A percentile compares a stretch with the other conserved stretches of the same genome.
Evolutionary conservation across 1,284 basidiomycete genomes (phyloP).

Genomic region (Tausonia pullulans): DNA sequence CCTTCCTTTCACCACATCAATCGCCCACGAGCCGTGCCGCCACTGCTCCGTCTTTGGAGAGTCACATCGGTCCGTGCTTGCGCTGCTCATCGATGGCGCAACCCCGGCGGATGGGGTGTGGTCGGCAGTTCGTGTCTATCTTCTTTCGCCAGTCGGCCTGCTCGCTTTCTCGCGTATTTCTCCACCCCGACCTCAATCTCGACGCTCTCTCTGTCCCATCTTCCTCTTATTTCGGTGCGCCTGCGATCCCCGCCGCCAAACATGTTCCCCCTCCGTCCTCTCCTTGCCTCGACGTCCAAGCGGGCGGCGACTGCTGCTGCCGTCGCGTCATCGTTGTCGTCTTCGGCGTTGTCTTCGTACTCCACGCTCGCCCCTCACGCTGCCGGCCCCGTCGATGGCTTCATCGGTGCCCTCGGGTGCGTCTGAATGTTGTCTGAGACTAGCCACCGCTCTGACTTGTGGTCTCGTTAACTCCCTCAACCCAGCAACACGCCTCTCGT

Average conservation of each 20-base stretch:
- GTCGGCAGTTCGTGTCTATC: neutral
- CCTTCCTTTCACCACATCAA: too few species aligned
- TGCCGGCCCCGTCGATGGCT: slow-evolving; percentile 9
- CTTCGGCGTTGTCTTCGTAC: neutral
- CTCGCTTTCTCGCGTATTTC: neutral
- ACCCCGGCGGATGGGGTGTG: too few species aligned
- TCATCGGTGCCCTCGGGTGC: slow-evolving; percentile 12
- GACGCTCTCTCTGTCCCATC: neutral
- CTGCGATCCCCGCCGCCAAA: slow-evolving; percentile 31
- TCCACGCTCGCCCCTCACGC: slow-evolving; percentile 11
- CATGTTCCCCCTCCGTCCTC: neutral
- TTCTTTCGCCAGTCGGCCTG: neutral
- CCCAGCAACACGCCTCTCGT: slow-evolving; percentile 13
- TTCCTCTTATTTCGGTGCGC: slow-evolving; percentile 44
- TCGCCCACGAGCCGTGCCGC: too few species aligned
- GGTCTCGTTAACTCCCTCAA: too few species aligned
- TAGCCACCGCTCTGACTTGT: neutral
- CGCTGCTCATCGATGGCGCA: too few species aligned
- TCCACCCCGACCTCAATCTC: neutral
- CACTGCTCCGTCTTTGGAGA: too few species aligned
- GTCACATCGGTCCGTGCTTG: too few species aligned
- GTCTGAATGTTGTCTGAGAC: neutral
- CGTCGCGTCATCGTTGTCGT: neutral
- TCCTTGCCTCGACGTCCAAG: too few species aligned
- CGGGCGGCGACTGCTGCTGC: neutral